Evolutionary conservation across 2,329 filamentous ascomycete genomes (phyloP).

Genomic region (Penicillium digitatum): DNA sequence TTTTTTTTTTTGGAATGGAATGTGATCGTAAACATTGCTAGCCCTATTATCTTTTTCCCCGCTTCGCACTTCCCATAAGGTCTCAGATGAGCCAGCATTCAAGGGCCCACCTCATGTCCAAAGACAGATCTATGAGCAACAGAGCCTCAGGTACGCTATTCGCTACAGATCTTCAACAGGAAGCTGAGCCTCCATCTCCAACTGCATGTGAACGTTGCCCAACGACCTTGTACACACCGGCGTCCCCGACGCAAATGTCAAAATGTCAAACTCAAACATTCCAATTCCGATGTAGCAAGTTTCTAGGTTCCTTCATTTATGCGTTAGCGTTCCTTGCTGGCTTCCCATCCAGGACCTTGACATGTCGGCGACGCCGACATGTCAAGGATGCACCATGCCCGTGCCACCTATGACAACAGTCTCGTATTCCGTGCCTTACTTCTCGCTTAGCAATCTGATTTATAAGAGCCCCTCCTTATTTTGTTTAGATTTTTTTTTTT

Average conservation of each 20-base stretch:
- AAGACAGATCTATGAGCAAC: neutral
- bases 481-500: no score
- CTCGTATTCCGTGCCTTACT: neutral
- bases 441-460: neutral
- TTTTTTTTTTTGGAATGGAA: neutral
- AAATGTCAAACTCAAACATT: neutral
- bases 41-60: neutral
- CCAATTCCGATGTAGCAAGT: neutral
- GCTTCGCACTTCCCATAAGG: neutral
- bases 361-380: conserved; percentile 2
- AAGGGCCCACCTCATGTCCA: neutral
- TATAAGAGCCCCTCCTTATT: neutral
- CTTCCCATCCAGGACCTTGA: neutral
- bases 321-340: neutral
- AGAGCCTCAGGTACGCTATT: neutral
- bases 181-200: neutral
- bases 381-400: neutral
- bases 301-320: neutral
- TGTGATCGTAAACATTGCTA: neutral
- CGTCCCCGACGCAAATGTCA: conserved; percentile 1
- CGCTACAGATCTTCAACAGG: neutral
- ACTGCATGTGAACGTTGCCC: neutral
- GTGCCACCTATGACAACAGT: conserved; percentile 1
- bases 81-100: neutral
- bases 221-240: neutral